Evolutionary conservation across 139 green algal genomes (phyloP).

Genomic region (Trebouxia sp.): DNA sequence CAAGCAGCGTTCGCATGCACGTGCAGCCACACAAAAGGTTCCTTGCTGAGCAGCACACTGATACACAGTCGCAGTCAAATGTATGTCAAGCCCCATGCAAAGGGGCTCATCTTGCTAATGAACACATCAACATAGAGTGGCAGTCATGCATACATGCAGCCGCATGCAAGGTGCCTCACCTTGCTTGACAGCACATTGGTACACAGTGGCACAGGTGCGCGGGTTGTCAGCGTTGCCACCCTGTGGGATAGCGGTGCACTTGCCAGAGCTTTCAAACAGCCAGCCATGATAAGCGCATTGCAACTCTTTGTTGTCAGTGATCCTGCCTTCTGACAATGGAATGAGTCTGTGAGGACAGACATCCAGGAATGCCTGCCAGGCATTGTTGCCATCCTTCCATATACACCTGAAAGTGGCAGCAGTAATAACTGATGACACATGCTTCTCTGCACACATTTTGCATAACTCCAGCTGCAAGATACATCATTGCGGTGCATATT

Average conservation of each 20-base stretch:
- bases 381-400: slow-evolving; percentile 17
- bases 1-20: too few relatives aligned
- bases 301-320: slow-evolving; percentile 42
- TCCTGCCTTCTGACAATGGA: slow-evolving; percentile 53
- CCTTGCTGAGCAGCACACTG: slow-evolving; percentile 44
- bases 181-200: slow-evolving; percentile 44
- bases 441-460: not conserved
- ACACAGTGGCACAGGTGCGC: slow-evolving; percentile 40
- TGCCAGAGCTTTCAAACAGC: slow-evolving; percentile 46
- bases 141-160: not conserved
- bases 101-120: too few relatives aligned
- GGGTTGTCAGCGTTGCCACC: slow-evolving; percentile 40
- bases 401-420: slow-evolving; percentile 23
- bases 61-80: slow-evolving; percentile 45
- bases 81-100: too few relatives aligned
- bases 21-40: not conserved
- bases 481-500: too few relatives aligned
- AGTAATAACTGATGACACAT: not conserved
- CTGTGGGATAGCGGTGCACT: slow-evolving; percentile 53
- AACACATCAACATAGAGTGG: not conserved
- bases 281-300: slow-evolving; percentile 46
- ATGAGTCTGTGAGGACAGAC: slow-evolving; percentile 56
- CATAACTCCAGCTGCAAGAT: too few relatives aligned
- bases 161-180: slow-evolving; percentile 8
- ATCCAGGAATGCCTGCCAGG: slow-evolving; percentile 38